These are phyloP conservation scores for Geranium incanum DNA, from an alignment of 441 rosid genomes.

Conservation along the genomic window DNA sequence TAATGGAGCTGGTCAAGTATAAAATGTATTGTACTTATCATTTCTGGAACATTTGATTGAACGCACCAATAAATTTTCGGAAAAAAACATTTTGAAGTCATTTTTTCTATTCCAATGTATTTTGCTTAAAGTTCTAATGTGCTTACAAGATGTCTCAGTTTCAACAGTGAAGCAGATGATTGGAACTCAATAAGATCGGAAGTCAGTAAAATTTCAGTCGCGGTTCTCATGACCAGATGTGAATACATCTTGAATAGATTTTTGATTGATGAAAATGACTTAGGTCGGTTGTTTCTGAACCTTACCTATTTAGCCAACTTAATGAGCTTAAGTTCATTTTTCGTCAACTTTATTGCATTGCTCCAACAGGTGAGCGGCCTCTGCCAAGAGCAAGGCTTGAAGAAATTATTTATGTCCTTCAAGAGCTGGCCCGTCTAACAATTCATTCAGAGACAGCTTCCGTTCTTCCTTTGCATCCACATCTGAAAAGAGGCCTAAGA, in stretches of 20 bases:
- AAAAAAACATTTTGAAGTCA: not conserved
- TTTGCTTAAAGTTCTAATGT: conserved; percentile 18
- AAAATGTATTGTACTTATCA: conserved; percentile 1
- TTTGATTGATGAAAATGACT: conserved; percentile 58
- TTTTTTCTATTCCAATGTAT: not conserved
- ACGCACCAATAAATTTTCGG: not conserved
- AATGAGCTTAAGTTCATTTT: conserved; percentile 6
- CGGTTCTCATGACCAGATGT: conserved; percentile 63
- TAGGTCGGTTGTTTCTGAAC: conserved; percentile 41
- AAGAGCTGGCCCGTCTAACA: conserved; percentile 49
- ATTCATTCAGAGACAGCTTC: conserved; percentile 68
- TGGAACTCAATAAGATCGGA: conserved; percentile 65
- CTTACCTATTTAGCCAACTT: conserved; percentile 2
- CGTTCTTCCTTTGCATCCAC: conserved; percentile 56
- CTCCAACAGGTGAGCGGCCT: conserved; percentile 52
- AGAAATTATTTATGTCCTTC: conserved; percentile 64
- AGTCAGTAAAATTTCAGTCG: conserved; percentile 68
- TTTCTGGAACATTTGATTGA: not conserved
- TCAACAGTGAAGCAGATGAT: conserved; percentile 35
- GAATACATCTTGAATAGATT: conserved; percentile 65
- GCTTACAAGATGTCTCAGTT: conserved; percentile 31
- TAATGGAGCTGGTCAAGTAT: not conserved
- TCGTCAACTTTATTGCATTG: conserved; percentile 16
- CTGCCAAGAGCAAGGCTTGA: conserved; percentile 74
- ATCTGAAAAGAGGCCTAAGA: conserved; percentile 43